A percentile compares a stretch with the other conserved stretches of the same genome.
phyloP scores from a whole-genome alignment of 169 alveolate species.

The Nephromyces sp. region DNA sequence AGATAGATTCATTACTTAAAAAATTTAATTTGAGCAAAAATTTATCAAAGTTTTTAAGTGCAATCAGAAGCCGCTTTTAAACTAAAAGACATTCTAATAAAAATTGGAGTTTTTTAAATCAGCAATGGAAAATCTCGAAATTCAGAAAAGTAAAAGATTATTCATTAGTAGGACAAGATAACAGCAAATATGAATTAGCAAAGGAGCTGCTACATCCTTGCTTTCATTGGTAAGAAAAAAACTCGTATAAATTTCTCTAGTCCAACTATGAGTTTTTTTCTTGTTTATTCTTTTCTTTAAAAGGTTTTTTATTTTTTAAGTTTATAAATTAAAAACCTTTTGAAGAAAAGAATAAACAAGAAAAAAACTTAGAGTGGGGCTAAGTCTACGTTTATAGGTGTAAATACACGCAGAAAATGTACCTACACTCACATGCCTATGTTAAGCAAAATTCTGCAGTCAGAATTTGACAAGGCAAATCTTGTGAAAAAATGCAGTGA shows the following conservation, averaged over 20 bases:
- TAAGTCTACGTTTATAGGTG: not conserved
- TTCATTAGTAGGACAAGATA: constrained; percentile 49
- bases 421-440: too few species aligned
- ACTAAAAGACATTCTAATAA: too few species aligned
- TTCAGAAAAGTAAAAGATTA: constrained; percentile 50
- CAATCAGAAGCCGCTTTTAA: too few species aligned
- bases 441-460: too few species aligned
- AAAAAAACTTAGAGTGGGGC: not conserved
- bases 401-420: not conserved
- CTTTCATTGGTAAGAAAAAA: constrained; percentile 45
- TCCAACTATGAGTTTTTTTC: not conserved
- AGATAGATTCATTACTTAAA: too few species aligned
- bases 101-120: too few species aligned
- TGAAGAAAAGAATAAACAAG: not conserved
- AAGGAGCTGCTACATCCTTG: constrained; percentile 56
- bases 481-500: too few species aligned
- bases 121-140: constrained; percentile 47
- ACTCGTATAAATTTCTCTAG: not conserved
- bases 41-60: too few species aligned
- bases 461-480: too few species aligned
- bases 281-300: not conserved
- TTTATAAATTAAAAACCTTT: not conserved
- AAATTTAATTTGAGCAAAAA: too few species aligned
- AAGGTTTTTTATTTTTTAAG: not conserved
- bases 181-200: constrained; percentile 48